Base-by-base conservation (phyloP, 2,329 filamentous ascomycete species). In the Boeremia exigua region DNA sequence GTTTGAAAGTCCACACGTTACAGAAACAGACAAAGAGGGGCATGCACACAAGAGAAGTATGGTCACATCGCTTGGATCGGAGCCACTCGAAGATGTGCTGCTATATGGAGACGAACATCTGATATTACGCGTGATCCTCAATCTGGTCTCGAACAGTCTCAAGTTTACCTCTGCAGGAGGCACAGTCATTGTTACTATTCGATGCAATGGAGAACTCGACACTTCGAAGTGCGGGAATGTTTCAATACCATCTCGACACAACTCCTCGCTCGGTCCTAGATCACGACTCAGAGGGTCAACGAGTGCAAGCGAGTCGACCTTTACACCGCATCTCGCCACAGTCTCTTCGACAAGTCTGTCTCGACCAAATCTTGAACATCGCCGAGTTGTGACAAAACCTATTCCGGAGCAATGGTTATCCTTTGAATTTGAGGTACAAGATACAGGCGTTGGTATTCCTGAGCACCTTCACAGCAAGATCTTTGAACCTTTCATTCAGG, bases 401-500 rank as follows among this genome's bases (percentile, higher is more conserved):
- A 28, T n/a, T 19, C 11, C 19, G 25, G 30, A 45, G 11, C 17
- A 25, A 69, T 83, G 84, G 14, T 84, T 90, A 49, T 71, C 86
- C 7, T 96, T 96, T 63, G 90, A 96, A 68, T 96, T 96, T 58
- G 90, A 96, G 70, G 91, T 96, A 0, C 83, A 92, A 69, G 93
- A 97, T 63, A 94, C 88, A 0, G 93, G 93, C 0, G 92, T 91
- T 0, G 93, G 93, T 25, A 96, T 96, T 53, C 86, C 91, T 0
- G 84, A 87, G 6, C 79, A 88, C 60, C 85, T 96, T 74, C 91
- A 92, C 65, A 81, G 90, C 54, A 88, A 88, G 62, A 91, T 97
- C 9, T 97, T 97, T 71, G 93, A 96, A 73, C 93, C 93, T 0
- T 97, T 97, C 69, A 90, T 96, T 0, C 93, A 97, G 75, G 93